A percentile compares a stretch with the other conserved stretches of the same genome.
These are phyloP conservation scores for Penicillium digitatum DNA, from an alignment of 2,329 filamentous ascomycete species.

Conservation along the genomic window DNA sequence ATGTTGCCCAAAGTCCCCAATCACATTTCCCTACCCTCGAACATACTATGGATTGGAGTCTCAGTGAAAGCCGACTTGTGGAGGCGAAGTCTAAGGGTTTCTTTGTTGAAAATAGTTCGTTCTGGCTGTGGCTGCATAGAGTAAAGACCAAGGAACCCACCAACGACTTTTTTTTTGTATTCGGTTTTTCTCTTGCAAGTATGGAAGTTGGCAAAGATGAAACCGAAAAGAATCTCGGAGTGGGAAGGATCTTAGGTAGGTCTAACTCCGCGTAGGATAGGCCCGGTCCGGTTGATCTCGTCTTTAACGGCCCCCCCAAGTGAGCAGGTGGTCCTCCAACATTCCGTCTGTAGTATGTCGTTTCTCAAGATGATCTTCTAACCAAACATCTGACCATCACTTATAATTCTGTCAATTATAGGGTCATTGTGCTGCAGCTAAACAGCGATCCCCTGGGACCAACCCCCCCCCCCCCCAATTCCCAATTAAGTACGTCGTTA, in stretches of 20 bases:
- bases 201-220: not conserved
- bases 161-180: not conserved
- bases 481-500: not conserved
- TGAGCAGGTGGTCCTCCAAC: constrained; percentile 2
- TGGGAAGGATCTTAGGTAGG: not conserved
- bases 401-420: not conserved
- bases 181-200: not conserved
- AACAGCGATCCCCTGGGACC: not conserved
- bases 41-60: not conserved
- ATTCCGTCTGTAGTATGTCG: not conserved
- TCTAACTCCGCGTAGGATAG: not conserved
- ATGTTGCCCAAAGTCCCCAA: not conserved
- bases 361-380: not conserved
- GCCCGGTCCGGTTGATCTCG: not conserved
- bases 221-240: not conserved
- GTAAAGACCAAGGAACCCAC: not conserved
- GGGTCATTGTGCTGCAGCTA: not conserved
- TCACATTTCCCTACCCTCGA: not conserved
- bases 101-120: constrained; percentile 1
- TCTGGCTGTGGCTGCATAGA: not conserved
- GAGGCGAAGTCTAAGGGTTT: not conserved
- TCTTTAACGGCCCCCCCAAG: constrained; percentile 1
- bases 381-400: not conserved
- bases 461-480: not conserved
- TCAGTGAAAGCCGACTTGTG: not conserved